Conservation (phyloP, 2,329 filamentous ascomycete genomes). For the Rhynchosporium agropyri region DNA sequence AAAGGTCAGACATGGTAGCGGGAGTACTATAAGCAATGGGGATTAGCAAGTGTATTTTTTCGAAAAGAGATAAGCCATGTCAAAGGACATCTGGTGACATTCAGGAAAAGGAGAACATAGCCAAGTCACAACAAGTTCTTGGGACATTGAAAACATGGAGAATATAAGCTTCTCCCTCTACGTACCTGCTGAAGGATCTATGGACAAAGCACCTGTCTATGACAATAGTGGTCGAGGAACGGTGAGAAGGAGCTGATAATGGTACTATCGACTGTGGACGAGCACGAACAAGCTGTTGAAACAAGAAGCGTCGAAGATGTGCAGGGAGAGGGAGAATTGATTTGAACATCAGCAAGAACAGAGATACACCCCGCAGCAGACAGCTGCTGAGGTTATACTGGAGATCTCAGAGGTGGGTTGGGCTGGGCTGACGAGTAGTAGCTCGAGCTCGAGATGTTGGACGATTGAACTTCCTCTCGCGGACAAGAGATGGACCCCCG, state of each 20-base stretch:
- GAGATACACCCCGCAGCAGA: slow-evolving; percentile 5
- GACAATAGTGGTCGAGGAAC: background rate
- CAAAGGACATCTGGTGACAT: too few relatives aligned
- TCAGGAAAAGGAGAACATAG: too few relatives aligned
- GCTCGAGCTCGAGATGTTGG: slow-evolving; percentile 7
- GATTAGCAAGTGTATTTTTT: too few relatives aligned
- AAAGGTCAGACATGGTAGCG: slow-evolving; percentile 47
- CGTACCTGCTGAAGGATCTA: slow-evolving; percentile 26
- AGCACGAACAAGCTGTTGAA: slow-evolving; percentile 18
- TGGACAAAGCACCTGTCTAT: background rate
- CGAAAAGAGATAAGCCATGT: too few relatives aligned
- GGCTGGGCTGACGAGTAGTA: slow-evolving; percentile 11
- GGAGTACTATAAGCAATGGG: slow-evolving; percentile 5
- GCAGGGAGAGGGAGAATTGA: slow-evolving; percentile 28
- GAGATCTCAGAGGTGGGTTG: slow-evolving; percentile 18
- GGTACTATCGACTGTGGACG: background rate
- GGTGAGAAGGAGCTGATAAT: background rate
- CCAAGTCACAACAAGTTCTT: too few relatives aligned
- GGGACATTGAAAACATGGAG: too few relatives aligned
- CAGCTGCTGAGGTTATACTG: slow-evolving; percentile 21
- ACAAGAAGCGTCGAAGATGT: slow-evolving; percentile 25
- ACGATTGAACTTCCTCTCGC: slow-evolving; percentile 25
- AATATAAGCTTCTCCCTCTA: too few relatives aligned
- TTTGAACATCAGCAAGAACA: slow-evolving; percentile 26
- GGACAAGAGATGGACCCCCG: slow-evolving; percentile 16